phyloP scores from a whole-genome alignment of 23 red algal species.

The Agarophyton chilense region DNA sequence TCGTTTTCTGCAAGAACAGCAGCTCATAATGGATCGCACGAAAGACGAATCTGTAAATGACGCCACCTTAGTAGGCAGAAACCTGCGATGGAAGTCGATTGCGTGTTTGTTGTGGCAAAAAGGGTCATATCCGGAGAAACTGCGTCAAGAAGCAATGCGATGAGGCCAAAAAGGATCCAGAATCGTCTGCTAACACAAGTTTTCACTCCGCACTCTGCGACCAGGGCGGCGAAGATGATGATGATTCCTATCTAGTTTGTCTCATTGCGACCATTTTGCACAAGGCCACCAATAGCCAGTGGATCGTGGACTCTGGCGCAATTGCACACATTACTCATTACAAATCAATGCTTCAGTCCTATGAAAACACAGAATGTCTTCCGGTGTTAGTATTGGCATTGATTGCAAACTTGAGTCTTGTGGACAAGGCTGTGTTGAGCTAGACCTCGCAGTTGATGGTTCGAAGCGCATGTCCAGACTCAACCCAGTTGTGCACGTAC shows the following conservation, averaged over 20 bases:
- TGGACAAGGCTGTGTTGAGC: not conserved
- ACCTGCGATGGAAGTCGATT: not conserved
- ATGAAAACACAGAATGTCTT: not conserved
- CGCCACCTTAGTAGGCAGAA: too few species aligned
- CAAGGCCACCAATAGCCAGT: not conserved
- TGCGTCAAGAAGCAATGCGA: constrained; percentile 17
- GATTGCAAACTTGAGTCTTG: constrained; percentile 16
- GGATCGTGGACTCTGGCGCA: not conserved
- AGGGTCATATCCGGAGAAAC: constrained; percentile 16
- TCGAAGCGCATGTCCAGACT: not conserved
- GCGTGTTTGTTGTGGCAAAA: constrained; percentile 15
- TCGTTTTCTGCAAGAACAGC: constrained; percentile 40
- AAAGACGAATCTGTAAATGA: not conserved
- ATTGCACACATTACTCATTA: constrained; percentile 8
- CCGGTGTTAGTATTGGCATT: constrained; percentile 4
- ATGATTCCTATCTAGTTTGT: constrained; percentile 13
- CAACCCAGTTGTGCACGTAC: not conserved
- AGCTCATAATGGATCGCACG: not conserved
- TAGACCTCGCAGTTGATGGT: not conserved
- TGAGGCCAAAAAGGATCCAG: constrained; percentile 3
- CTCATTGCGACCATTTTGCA: not conserved
- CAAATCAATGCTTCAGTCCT: not conserved
- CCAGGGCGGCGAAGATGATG: not conserved
- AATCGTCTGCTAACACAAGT: not conserved
- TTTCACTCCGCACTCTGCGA: not conserved